These are phyloP conservation scores for Clavispora fructus DNA, from an alignment of 805 yeast species.

Conservation along the genomic window DNA sequence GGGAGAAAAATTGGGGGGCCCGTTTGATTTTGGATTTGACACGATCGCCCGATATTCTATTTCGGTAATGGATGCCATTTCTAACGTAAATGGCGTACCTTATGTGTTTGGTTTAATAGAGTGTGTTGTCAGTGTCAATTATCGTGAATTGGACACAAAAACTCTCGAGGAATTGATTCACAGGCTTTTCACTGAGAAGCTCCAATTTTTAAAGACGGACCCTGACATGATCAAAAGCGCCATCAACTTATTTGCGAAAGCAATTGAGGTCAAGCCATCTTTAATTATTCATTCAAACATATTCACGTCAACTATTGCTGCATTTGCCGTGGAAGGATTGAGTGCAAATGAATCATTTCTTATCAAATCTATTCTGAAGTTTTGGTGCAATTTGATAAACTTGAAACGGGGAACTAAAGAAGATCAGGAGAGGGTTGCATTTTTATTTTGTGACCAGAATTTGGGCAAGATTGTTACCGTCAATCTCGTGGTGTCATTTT, in stretches of 20 bases:
- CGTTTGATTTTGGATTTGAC: slow-evolving; percentile 47
- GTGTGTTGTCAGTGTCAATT: slow-evolving; percentile 36
- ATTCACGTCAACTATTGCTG: slow-evolving; percentile 18
- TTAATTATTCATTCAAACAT: slow-evolving; percentile 34
- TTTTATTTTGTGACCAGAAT: slow-evolving; percentile 11
- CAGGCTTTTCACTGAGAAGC: slow-evolving; percentile 31
- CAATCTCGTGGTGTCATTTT: slow-evolving; percentile 28
- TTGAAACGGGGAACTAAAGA: slow-evolving; percentile 41
- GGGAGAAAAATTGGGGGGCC: slow-evolving; percentile 57
- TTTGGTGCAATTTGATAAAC: slow-evolving; percentile 49
- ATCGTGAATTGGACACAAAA: slow-evolving; percentile 22
- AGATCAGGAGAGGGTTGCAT: slow-evolving; percentile 32
- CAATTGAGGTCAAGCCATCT: slow-evolving; percentile 46
- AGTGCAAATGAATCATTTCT: slow-evolving; percentile 50
- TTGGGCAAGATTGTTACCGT: slow-evolving; percentile 22
- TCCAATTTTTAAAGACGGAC: slow-evolving; percentile 40
- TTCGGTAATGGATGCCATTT: slow-evolving; percentile 8
- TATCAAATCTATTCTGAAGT: slow-evolving; percentile 45
- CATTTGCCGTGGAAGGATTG: slow-evolving; percentile 35
- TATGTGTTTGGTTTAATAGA: slow-evolving; percentile 42
- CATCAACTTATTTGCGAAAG: slow-evolving; percentile 45
- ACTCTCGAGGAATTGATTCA: slow-evolving; percentile 33
- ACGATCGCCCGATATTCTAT: slow-evolving; percentile 5
- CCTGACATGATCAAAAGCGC: slow-evolving; percentile 55
- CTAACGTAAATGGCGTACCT: slow-evolving; percentile 32